Evolutionary conservation across 495 filamentous ascomycete species (phyloP), one percentile per base, ranked within the genome.

Genomic region (Aspergillus sclerotioniger): DNA sequence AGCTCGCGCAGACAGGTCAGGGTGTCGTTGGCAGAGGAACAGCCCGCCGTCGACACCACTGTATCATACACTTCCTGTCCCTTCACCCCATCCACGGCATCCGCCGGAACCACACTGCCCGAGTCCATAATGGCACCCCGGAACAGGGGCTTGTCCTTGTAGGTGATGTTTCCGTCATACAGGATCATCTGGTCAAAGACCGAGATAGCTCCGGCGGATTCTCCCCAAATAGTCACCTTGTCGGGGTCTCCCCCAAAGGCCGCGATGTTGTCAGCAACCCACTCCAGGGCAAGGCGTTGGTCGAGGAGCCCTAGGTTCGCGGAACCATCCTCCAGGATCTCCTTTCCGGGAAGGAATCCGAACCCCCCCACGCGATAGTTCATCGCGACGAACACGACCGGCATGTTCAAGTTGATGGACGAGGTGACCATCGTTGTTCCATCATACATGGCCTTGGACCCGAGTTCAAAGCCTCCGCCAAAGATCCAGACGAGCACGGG

Each of bases 311-410:
- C 76, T 13, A 82, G 65, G 39, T 82, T 84, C 20, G 86, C 65
- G 0, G 86, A 76, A 8, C 87, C 88, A 59, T 89, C 87, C 20
- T 75, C 73, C 5, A 84, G 76, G 35, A 90, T 77, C 70, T 90
- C 87, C 54, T 82, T 80, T 10, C 86, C 83, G 0, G 89, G 86
- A 10, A 92, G 68, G 61, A 91, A 91, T 0, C 90, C 90, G 66
- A 84, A 89, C 0, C 86, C 76, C 0, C 88, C 88, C 10, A 91
- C 82, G 4, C 89, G 85, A 64, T 91, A 91, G 68, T 90, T 92
- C 69, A 92, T 85, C 46, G 84, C 85, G 4, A 93, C 84, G 44
- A 90, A 79, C 10, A 92, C 70, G 49, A 92, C 79, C 0, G 86
- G 85, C 73, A 90, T 84, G 6, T 77, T 76, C 56, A 82, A 64